Evolutionary conservation across 2,329 filamentous ascomycete genomes (phyloP), one percentile per base, ranked within the genome.

Genomic region (Aspergillus novoparasiticus): DNA sequence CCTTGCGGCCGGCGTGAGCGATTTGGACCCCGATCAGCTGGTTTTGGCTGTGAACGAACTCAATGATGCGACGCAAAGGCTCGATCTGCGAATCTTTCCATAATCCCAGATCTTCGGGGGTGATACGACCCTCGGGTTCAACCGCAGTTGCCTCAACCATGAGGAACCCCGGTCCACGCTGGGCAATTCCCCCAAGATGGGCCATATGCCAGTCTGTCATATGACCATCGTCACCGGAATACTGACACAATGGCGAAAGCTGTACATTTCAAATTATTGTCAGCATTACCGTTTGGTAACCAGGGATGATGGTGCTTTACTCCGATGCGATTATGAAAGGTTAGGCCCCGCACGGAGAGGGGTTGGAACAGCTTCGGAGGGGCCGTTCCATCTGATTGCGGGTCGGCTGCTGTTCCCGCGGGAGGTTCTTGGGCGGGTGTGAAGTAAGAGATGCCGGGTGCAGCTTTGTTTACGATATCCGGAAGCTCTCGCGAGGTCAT

Each of bases 71-170:
- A 4, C 68, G 65, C 61, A 96, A 79, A 0, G 89, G 88, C 67
- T 85, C 89, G 64, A 94, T 90, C 76, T 97, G 94, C 39, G 85
- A 87, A 76, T 97, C 93, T 66, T 90, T 84, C 93, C 93, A 97
- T 6, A 97, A 79, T 0, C 94, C 75, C 14, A 69, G 41, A 53
- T 75, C 73, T 48, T 75, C 61, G 0, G 93, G 92, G 0, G 91
- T 90, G 81, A 96, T 96, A 60, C 94, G 86, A 23, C 93, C 93
- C 68, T 93, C 88, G 4, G 91, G 79, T 14, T 86, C 82, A 0
- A 96, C 90, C 41, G 88, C 83, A 0, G 91, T 93, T 26, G 93
- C 92, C 80, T 97, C 94, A 61, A 94, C 83, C 65, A 93, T 86
- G 48, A 90, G 81, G n/a, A 96, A 82, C 1, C 87, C 90, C 0